Conservation (phyloP, 495 filamentous ascomycete species). For the Pyrenula aspistea region DNA sequence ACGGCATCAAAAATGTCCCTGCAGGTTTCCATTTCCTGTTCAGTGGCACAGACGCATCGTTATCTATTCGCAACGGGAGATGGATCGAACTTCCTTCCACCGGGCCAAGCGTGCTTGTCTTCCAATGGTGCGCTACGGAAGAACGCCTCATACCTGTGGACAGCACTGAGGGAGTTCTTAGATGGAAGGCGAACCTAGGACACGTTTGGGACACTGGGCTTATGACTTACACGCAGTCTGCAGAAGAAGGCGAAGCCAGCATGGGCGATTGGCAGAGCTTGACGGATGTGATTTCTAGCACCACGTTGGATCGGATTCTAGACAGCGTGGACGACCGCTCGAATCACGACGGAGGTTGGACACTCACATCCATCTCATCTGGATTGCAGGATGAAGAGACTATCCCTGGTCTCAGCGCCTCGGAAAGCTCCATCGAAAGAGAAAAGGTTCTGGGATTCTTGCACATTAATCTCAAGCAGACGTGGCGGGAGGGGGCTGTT, state of each 20-base stretch:
- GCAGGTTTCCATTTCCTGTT: conserved; percentile 51
- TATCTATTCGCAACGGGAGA: conserved; percentile 45
- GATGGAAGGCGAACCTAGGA: conserved; percentile 27
- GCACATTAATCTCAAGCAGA: conserved; percentile 40
- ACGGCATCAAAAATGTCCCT: conserved; percentile 46
- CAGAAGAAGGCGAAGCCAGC: background rate
- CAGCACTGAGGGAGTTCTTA: conserved; percentile 18
- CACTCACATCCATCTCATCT: conserved; percentile 24
- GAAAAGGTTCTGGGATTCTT: conserved; percentile 34
- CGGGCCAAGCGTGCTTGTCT: conserved; percentile 3
- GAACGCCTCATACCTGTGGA: conserved; percentile 17
- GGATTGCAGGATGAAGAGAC: conserved; percentile 32
- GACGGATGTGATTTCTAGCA: background rate
- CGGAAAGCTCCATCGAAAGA: conserved; percentile 9
- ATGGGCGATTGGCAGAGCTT: background rate
- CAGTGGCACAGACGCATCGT: conserved; percentile 38
- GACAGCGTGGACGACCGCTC: background rate
- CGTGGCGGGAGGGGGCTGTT: conserved; percentile 56
- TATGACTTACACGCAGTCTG: conserved; percentile 11
- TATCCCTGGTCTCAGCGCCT: conserved; percentile 33
- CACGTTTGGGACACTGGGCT: conserved; percentile 27
- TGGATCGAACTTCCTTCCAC: conserved; percentile 44
- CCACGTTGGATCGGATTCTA: background rate
- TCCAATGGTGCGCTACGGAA: background rate
- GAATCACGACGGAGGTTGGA: background rate